Conservation (phyloP, 2,329 filamentous ascomycete species). For the Cordyceps javanica region DNA sequence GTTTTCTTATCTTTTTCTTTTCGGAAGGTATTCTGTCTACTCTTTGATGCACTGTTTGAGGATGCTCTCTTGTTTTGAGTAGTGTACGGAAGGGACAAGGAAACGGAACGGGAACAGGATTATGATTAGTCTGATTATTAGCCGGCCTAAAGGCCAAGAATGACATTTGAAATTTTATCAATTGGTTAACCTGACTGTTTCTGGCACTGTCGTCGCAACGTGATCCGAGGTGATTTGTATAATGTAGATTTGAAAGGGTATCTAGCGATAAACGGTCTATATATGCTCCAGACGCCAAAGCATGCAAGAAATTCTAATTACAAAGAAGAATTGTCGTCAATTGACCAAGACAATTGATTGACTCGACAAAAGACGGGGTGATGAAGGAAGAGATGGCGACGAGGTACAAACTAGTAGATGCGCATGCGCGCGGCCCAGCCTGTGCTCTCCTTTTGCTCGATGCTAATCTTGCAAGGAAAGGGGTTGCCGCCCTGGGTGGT, state of each 20-base stretch:
- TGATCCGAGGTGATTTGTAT: too few relatives aligned
- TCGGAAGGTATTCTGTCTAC: conserved; percentile 8
- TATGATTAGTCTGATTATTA: conserved; percentile 9
- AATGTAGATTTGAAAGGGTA: conserved; percentile 3
- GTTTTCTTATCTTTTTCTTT: conserved; percentile 17
- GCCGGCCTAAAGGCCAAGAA: conserved; percentile 4
- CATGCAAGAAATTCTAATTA: conserved; percentile 1
- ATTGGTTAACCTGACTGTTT: not conserved
- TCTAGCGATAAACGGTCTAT: conserved; percentile 3
- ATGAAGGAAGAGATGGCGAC: too few relatives aligned
- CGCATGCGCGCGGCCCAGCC: conserved; percentile 76
- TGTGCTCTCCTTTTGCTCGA: conserved; percentile 71
- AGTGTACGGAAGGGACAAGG: conserved; percentile 7
- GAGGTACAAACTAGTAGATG: conserved; percentile 49
- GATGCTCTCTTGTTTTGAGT: not conserved
- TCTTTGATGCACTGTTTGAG: conserved; percentile 11
- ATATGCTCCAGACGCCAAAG: conserved; percentile 5
- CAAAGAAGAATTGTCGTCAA: too few relatives aligned
- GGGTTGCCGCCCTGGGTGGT: conserved; percentile 91
- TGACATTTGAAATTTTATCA: not conserved
- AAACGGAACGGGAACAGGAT: conserved; percentile 1
- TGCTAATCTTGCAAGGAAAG: conserved; percentile 87
- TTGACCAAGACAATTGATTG: too few relatives aligned
- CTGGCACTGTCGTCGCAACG: not conserved
- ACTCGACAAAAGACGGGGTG: not conserved